Base-by-base conservation (phyloP, 768 basidiomycete species). In the Hortiboletus flavorubellus region DNA sequence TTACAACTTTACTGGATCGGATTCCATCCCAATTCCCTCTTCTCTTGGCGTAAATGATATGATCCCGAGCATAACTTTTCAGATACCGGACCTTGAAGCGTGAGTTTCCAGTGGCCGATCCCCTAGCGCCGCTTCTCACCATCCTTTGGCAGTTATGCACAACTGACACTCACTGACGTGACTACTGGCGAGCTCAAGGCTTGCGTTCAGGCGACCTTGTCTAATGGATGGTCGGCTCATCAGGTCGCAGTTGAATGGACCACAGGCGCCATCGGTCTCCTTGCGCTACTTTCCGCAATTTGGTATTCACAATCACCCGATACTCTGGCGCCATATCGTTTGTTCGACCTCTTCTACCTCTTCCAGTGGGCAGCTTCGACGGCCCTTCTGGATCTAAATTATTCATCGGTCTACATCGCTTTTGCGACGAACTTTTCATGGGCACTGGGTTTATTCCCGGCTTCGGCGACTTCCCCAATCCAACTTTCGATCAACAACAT, bases 1-100 rank as follows among this genome's bases (percentile, higher is more conserved):
- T 66, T 90, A 92, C 76, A 90, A 93, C 64, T 95, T 97, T 65
- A 86, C 84, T n/a, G 93, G 93, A 45, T 80, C 85, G 6, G 86
- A 88, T 65, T 79, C 85, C 4, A 72, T 93, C 49, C 73, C 79
- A 4, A 74, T 93, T 0, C 88, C 89, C 0, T 65, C 77, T 31
- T 80, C 82, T 23, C 69, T 87, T 43, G 78, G 80, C 40, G 74
- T 91, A 40, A 64, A 76, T 21, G 71, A 76, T 37, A 71, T 74
- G 54, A 77, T 95, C n/a, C 93, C 94, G 0, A 70, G 70, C 21
- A 90, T 96, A 49, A 93, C 91, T 0, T 99, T 85, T 70, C 73
- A 77, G 40, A 87, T 99, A 37, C 96, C 96, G 5, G 91, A 99
- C 71, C 78, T 98, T 6, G 93, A 98, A 68, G 93, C 90, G 16